Percentiles rank a stretch among this genome's conserved stretches.
Conservation (phyloP, 1,139 yeast genomes). For the Citeromyces hawaiiensis region DNA sequence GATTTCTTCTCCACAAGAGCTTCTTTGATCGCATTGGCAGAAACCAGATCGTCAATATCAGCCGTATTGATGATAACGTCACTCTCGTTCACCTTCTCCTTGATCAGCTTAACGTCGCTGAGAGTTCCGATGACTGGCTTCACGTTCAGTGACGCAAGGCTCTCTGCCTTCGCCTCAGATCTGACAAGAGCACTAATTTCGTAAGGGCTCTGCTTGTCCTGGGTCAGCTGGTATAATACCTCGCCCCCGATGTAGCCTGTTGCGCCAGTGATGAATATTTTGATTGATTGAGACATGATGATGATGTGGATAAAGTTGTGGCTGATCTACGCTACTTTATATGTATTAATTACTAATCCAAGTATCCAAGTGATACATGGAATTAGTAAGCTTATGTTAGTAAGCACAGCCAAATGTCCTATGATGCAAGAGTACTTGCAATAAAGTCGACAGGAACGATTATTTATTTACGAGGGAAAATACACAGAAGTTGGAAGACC, state of each 20-base stretch:
- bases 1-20: conserved; percentile 8
- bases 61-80: conserved; percentile 25
- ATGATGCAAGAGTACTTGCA: too few species aligned
- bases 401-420: too few species aligned
- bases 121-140: conserved; percentile 7
- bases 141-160: conserved; percentile 8
- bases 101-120: conserved; percentile 14
- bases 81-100: conserved; percentile 13
- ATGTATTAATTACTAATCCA: too few species aligned
- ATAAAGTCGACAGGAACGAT: too few species aligned
- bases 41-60: conserved; percentile 21
- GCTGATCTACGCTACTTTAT: too few species aligned
- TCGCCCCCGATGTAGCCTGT: conserved; percentile 16
- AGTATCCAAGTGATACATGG: too few species aligned
- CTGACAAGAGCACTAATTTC: conserved; percentile 15
- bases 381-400: too few species aligned
- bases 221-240: conserved; percentile 13
- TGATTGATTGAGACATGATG: too few species aligned
- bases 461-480: too few species aligned
- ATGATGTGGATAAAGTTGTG: too few species aligned
- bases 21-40: conserved; percentile 15
- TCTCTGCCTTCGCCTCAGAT: conserved; percentile 11
- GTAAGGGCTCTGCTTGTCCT: conserved; percentile 8
- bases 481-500: too few species aligned
- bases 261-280: conserved; percentile 16